Evolutionary conservation across 202 grass and related monocot species (phyloP).

Genomic region (Bolboschoenoplectus hybrid): DNA sequence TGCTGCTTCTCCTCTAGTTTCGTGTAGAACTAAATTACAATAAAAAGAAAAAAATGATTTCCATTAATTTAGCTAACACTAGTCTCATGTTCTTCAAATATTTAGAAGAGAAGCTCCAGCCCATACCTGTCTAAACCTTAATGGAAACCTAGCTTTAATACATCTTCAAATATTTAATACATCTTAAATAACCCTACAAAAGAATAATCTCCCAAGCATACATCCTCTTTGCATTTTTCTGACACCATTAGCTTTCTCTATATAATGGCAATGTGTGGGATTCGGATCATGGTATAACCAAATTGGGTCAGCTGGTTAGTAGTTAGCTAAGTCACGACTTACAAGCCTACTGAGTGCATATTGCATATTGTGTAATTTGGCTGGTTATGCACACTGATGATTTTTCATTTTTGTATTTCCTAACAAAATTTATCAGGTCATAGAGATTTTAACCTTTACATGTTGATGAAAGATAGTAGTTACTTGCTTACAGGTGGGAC

Average conservation of each 20-base stretch:
- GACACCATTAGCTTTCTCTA: background rate
- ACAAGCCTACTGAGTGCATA: background rate
- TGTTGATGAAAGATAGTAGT: background rate
- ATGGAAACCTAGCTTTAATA: too few species aligned
- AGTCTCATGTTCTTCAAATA: conserved; percentile 5
- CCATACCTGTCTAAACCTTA: background rate
- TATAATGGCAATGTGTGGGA: background rate
- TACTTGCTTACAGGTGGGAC: background rate
- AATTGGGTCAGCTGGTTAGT: background rate
- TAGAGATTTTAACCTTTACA: background rate
- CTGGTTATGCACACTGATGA: background rate
- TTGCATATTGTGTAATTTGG: background rate
- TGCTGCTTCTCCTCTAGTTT: conserved; percentile 98
- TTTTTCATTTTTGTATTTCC: background rate
- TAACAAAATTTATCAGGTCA: background rate
- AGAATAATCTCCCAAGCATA: conserved; percentile 8
- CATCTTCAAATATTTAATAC: background rate
- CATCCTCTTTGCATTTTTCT: background rate
- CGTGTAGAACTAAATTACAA: conserved; percentile 64
- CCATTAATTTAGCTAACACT: conserved; percentile 25
- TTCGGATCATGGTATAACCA: background rate
- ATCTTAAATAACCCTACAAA: background rate
- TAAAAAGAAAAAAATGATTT: conserved; percentile 31
- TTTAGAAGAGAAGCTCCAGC: background rate
- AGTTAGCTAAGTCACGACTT: background rate